Percentiles rank a stretch among this genome's conserved stretches.
Evolutionary conservation across 2,329 filamentous ascomycete species (phyloP).

Genomic region (Aureobasidium lini): DNA sequence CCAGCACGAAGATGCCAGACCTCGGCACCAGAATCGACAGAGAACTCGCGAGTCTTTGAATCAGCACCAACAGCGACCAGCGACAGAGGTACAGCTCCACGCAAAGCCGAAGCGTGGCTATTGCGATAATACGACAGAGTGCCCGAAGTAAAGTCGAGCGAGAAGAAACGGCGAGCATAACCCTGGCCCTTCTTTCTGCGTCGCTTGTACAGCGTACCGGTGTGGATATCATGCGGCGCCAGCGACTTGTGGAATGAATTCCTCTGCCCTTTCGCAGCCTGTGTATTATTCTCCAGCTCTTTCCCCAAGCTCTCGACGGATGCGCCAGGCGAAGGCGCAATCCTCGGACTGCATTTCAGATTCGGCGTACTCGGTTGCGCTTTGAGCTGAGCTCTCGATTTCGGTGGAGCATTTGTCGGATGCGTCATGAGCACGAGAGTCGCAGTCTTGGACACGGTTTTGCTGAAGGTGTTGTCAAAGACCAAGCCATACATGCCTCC

Average conservation of each 20-base stretch:
- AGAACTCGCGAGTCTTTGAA: slow-evolving; percentile 82
- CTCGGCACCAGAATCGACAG: slow-evolving; percentile 92
- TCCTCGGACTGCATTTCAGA: slow-evolving; percentile 34
- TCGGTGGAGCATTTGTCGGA: slow-evolving; percentile 71
- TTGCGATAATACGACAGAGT: slow-evolving; percentile 96
- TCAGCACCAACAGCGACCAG: slow-evolving; percentile 87
- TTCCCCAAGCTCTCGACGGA: background rate
- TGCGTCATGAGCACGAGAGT: slow-evolving; percentile 94
- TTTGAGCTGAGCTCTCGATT: slow-evolving; percentile 62
- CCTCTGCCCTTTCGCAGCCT: background rate
- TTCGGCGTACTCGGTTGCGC: slow-evolving; percentile 41
- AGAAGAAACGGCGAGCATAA: slow-evolving; percentile 89
- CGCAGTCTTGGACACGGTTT: slow-evolving; percentile 86
- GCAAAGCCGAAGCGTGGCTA: slow-evolving; percentile 81
- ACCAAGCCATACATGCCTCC: slow-evolving; percentile 94
- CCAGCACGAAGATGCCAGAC: slow-evolving; percentile 88
- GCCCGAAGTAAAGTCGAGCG: slow-evolving; percentile 85
- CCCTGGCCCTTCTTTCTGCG: slow-evolving; percentile 90
- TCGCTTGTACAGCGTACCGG: slow-evolving; percentile 80
- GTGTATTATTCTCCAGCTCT: background rate
- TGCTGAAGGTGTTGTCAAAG: slow-evolving; percentile 98
- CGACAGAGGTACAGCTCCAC: slow-evolving; percentile 86
- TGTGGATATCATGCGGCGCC: slow-evolving; percentile 57
- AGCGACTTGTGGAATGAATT: background rate
- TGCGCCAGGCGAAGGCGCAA: slow-evolving; percentile 25